Conservation (phyloP, 345 rosid genomes). For the Rhizophora apiculata region DNA sequence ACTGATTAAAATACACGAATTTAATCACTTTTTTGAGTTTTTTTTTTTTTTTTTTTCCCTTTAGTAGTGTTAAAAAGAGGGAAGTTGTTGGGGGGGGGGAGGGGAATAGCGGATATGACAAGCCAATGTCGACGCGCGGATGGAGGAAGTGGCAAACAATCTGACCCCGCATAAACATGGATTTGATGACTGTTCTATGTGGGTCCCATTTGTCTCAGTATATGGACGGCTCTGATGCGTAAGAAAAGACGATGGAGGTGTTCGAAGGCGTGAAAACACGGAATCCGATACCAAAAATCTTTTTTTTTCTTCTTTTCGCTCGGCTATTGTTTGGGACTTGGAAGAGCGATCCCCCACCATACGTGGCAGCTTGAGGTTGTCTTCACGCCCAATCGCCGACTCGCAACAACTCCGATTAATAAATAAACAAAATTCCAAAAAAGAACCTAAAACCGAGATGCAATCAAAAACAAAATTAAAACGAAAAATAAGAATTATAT, state of each 20-base stretch:
- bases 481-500: too few species aligned
- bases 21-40: conserved; percentile 15
- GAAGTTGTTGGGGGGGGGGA: background rate
- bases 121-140: conserved; percentile 17
- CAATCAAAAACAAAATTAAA: too few species aligned
- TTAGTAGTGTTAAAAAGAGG: too few species aligned
- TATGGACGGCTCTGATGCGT: conserved; percentile 22
- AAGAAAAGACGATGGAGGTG: conserved; percentile 1
- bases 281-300: conserved; percentile 7
- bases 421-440: too few species aligned
- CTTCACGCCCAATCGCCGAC: too few species aligned
- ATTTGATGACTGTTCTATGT: conserved; percentile 22
- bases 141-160: conserved; percentile 28
- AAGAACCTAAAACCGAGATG: too few species aligned
- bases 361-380: conserved; percentile 6
- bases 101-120: conserved; percentile 19
- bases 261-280: conserved; percentile 4
- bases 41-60: background rate
- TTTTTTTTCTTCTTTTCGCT: background rate
- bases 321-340: background rate
- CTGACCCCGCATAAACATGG: conserved; percentile 29
- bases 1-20: conserved; percentile 11
- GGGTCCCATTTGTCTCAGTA: background rate
- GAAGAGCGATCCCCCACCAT: too few species aligned
- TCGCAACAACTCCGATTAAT: too few species aligned